Percentiles rank a stretch among this genome's conserved stretches.
phyloP scores from a whole-genome alignment of 2,329 filamentous ascomycete species.

The Lasiodiplodia gonubiensis region DNA sequence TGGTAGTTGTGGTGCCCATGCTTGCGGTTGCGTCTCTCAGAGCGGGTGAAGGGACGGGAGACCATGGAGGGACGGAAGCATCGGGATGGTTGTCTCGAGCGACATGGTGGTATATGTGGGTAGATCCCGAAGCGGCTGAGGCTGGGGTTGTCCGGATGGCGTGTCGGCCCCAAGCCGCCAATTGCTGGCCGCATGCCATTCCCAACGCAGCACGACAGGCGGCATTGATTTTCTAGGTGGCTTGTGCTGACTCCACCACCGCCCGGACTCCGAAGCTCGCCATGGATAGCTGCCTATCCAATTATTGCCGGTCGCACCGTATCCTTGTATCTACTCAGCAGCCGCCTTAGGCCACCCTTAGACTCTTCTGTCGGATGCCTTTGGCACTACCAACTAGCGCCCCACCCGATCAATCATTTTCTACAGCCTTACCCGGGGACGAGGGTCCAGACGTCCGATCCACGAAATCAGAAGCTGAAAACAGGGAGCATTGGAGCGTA shows the following conservation, averaged over 20 bases:
- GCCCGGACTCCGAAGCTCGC: no score
- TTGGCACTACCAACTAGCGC: background rate
- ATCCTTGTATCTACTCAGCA: background rate
- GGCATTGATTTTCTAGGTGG: background rate
- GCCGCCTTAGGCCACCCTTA: background rate
- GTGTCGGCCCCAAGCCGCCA: background rate
- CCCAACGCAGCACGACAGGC: background rate
- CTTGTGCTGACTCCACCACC: slow-evolving; percentile 10
- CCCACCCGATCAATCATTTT: background rate
- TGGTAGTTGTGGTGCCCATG: slow-evolving; percentile 31
- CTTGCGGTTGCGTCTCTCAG: background rate
- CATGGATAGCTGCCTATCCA: no score
- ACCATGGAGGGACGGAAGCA: background rate
- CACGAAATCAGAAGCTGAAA: background rate
- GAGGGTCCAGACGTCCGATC: background rate
- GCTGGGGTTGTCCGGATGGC: slow-evolving; percentile 2
- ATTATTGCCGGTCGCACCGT: background rate
- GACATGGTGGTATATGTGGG: slow-evolving; percentile 20
- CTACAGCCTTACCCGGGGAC: background rate
- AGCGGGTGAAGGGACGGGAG: background rate
- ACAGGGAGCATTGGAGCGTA: background rate
- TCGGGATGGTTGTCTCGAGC: background rate
- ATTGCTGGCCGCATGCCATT: background rate
- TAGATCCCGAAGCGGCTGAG: slow-evolving; percentile 3
- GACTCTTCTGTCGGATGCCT: background rate